Base-by-base conservation (phyloP, 2,329 filamentous ascomycete species). In the Phaeosphaeriaceae sp. region DNA sequence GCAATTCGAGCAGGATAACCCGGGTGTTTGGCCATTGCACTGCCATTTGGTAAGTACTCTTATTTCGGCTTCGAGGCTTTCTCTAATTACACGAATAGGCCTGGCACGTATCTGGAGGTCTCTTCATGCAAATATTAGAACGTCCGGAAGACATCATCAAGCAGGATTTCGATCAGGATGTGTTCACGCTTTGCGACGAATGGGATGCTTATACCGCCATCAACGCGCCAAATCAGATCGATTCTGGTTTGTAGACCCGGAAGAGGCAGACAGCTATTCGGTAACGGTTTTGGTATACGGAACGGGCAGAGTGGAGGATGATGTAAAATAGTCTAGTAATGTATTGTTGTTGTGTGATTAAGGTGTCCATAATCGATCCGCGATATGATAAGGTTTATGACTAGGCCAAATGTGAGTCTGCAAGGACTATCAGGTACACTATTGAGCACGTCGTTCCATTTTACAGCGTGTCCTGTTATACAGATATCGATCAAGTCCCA, bases 1-100 rank as follows among this genome's bases (percentile, higher is more conserved):
- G 1, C 76, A 80, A 51, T 76, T 68, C 46, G 60, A 69, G 9
- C 65, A 72, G 21, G 71, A 77, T 53, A 78, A 78, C 56, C 76
- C 76, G 1, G 75, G 62, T 65, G 70, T 61, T 58, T 81, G 54
- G 80, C 57, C 64, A 73, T 42, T 62, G 21, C 76, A 78, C 55
- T 76, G 72, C 57, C 77, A 78, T 56, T 51, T 67, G 27, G 76
- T 74, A 0, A n/a, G n/a, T n/a, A n/a, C n/a, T n/a, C n/a, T n/a
- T n/a, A n/a, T n/a, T n/a, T n/a, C n/a, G n/a, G n/a, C n/a, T n/a
- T n/a, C n/a, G n/a, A n/a, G n/a, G n/a, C n/a, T n/a, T n/a, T n/a
- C n/a, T n/a, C n/a, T n/a, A n/a, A n/a, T n/a, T n/a, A n/a, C n/a
- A n/a, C n/a, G n/a, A n/a, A n/a, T n/a, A n/a, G n/a, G n/a, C n/a